Evolutionary conservation across 2,329 filamentous ascomycete genomes (phyloP).

Genomic region (Sclerotinia trifoliorum): DNA sequence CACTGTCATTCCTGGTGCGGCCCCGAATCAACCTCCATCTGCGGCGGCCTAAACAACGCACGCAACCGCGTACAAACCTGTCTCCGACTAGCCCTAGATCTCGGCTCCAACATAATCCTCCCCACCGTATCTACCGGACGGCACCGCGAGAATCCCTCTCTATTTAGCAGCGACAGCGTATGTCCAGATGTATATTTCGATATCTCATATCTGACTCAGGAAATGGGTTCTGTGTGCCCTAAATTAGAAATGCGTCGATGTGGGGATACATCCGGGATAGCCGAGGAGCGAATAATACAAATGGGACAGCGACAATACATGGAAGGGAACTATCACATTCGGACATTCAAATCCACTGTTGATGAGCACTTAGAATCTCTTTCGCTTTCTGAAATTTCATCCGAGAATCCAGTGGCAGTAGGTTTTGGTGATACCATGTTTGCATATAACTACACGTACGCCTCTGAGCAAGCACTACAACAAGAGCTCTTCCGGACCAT

Average conservation of each 20-base stretch:
- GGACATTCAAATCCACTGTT: conserved; percentile 21
- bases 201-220: conserved; percentile 20
- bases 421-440: conserved; percentile 30
- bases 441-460: conserved; percentile 30
- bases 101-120: conserved; percentile 30
- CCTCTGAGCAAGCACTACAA: conserved; percentile 27
- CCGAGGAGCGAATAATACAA: conserved; percentile 6
- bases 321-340: conserved; percentile 13
- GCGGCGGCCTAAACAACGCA: conserved; percentile 33
- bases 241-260: conserved; percentile 27
- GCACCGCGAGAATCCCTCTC: conserved; percentile 17
- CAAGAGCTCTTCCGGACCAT: conserved; percentile 32
- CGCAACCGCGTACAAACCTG: conserved; percentile 33
- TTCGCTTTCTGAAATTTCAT: conserved; percentile 20
- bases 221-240: conserved; percentile 25
- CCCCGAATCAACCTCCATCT: conserved; percentile 24
- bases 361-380: neutral
- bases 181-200: conserved; percentile 28
- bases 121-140: conserved; percentile 25
- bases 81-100: conserved; percentile 32
- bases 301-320: conserved; percentile 19
- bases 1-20: conserved; percentile 32
- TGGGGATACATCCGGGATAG: conserved; percentile 28
- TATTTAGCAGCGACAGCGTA: conserved; percentile 10
- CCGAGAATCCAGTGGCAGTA: conserved; percentile 24